phyloP scores from a whole-genome alignment of 495 filamentous ascomycete species.

The Glutinoglossum americanum region DNA sequence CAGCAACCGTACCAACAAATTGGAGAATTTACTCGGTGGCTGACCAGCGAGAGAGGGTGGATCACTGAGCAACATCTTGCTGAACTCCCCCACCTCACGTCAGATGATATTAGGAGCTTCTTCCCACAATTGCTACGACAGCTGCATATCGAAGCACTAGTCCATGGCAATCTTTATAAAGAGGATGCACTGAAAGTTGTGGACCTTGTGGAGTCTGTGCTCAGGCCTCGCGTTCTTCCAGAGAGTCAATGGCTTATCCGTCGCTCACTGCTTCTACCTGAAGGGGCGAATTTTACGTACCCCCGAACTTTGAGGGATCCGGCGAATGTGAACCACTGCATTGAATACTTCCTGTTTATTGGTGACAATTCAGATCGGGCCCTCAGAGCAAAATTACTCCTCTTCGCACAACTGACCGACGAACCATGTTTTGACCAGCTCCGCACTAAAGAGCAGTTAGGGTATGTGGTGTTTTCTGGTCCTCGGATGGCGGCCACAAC shows the following conservation, averaged over 20 bases:
- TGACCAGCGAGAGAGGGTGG: slow-evolving; percentile 55
- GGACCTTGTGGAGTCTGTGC: slow-evolving; percentile 52
- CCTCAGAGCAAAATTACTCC: slow-evolving; percentile 51
- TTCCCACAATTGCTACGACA: slow-evolving; percentile 64
- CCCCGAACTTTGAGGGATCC: slow-evolving; percentile 61
- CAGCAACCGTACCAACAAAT: slow-evolving; percentile 79
- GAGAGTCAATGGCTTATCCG: slow-evolving; percentile 60
- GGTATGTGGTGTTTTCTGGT: slow-evolving; percentile 86
- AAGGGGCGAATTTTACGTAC: slow-evolving; percentile 66
- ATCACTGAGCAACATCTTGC: slow-evolving; percentile 61
- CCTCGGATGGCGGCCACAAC: slow-evolving; percentile 43
- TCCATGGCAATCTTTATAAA: slow-evolving; percentile 87
- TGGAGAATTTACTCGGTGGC: slow-evolving; percentile 61
- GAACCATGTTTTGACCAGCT: slow-evolving; percentile 89
- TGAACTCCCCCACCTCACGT: slow-evolving; percentile 52
- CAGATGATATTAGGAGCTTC: slow-evolving; percentile 54
- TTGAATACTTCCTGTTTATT: slow-evolving; percentile 73
- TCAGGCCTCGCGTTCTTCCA: slow-evolving; percentile 58
- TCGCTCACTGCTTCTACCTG: slow-evolving; percentile 55
- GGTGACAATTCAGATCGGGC: slow-evolving; percentile 46
- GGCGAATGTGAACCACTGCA: slow-evolving; percentile 89
- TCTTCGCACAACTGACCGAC: slow-evolving; percentile 79
- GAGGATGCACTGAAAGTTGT: slow-evolving; percentile 82
- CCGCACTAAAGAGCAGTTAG: slow-evolving; percentile 91
- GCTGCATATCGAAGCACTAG: slow-evolving; percentile 68